Base-by-base conservation (phyloP, 257 asterid genomes). In the Penstemon davidsonii region DNA sequence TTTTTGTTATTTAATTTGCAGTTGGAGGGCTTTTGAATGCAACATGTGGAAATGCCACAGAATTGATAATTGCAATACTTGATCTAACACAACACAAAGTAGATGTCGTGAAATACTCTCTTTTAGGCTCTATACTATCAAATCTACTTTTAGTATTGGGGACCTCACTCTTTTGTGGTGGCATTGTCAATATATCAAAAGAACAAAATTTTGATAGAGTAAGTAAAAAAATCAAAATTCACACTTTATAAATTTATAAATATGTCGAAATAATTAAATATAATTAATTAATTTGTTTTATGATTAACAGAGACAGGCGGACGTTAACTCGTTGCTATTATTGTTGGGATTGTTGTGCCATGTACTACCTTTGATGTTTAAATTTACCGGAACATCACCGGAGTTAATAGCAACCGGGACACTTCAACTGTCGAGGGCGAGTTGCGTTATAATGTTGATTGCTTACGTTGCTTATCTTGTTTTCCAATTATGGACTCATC, bases 11-110 rank as follows among this genome's bases (percentile, higher is more conserved):
- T 25, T 25, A 25, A 49, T 42, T 66, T 76, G 71, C 87, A 93
- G 99, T 90, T 76, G 99, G 99, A 41, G 99, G 99, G 43, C 97
- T 93, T 56, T 72, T 93, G 53, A 93, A 93, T 73, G 99, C 99
- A 39, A 93, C 99, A 38, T 93, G 97, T 77, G 99, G 99, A 56
- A 93, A 93, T 78, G 97, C 96, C 0, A 93, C 99, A 0, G 99
- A 93, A 81, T 83, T 93, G 41, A 84, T 93, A 51, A 93, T 93
- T 59, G 90, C 96, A 4, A 83, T 93, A 12, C 74, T 90, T 49
- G 99, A 97, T 25, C 69, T 93, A 7, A 7, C 79, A 25, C 67
- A 83, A n/a, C 72, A 82, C 86, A 90, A 90, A 80, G 88, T 93
- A 2, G 89, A 82, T 13, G 92, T 93, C 3, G 95, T 93, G 8